Conservation (phyloP, 2,329 filamentous ascomycete genomes). For the Botrytis deweyae region DNA sequence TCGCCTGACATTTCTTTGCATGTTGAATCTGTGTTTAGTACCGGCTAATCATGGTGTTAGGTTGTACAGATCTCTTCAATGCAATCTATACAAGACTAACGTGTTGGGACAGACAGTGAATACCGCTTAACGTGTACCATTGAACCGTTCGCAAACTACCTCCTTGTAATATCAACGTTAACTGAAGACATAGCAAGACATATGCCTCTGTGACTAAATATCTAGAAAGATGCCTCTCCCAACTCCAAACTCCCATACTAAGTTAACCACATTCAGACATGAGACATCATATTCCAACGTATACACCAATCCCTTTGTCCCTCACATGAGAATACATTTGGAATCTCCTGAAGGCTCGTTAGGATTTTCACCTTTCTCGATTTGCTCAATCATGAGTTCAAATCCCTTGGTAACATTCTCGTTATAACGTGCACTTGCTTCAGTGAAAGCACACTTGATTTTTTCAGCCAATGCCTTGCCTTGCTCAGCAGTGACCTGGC, state of each 20-base stretch:
- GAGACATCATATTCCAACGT: conserved; percentile 16
- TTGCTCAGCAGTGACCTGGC: conserved; percentile 83
- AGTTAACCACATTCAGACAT: conserved; percentile 16
- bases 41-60: background rate
- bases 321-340: conserved; percentile 84
- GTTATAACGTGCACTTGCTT: conserved; percentile 91
- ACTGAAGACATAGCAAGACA: conserved; percentile 9
- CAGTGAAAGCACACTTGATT: conserved; percentile 89
- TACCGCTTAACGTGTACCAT: background rate
- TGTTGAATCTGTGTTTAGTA: background rate
- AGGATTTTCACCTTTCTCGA: conserved; percentile 92
- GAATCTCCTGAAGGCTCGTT: conserved; percentile 75
- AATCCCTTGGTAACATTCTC: conserved; percentile 92
- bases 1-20: background rate
- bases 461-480: conserved; percentile 82
- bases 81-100: background rate
- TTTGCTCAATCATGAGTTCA: conserved; percentile 89
- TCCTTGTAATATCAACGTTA: background rate
- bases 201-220: conserved; percentile 1
- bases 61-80: background rate
- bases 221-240: conserved; percentile 21
- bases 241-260: conserved; percentile 20
- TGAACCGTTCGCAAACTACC: background rate
- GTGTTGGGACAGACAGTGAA: background rate
- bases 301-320: background rate